phyloP scores from a whole-genome alignment of 352 stramenopile genomes.

The Globisporangium mamillatum region DNA sequence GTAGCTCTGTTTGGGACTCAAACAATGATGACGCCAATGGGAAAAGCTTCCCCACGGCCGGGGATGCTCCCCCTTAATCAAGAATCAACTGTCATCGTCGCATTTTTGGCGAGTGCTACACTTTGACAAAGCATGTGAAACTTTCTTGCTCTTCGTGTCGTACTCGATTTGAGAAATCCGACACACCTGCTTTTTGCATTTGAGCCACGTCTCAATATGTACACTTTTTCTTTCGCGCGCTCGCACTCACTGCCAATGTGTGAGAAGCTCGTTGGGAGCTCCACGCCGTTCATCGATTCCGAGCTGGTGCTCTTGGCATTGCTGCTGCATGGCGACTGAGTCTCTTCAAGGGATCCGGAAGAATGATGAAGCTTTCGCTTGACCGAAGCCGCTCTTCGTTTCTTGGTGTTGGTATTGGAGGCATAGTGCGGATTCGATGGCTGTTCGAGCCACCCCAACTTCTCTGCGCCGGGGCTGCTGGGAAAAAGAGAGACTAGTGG shows the following conservation, averaged over 20 bases:
- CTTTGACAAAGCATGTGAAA: not conserved
- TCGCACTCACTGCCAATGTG: not conserved
- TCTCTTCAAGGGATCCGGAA: too few species aligned
- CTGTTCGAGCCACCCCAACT: too few species aligned
- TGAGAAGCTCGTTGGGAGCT: too few species aligned
- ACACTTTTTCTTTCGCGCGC: not conserved
- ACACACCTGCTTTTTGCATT: not conserved
- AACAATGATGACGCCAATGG: not conserved
- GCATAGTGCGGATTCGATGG: too few species aligned
- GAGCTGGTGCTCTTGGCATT: too few species aligned
- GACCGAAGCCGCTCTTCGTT: too few species aligned
- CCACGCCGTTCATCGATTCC: too few species aligned
- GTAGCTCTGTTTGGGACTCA: not conserved
- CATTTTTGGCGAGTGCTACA: not conserved
- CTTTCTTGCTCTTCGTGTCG: not conserved
- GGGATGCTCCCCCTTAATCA: not conserved
- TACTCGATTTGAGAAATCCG: not conserved
- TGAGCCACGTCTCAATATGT: not conserved
- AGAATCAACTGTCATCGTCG: not conserved
- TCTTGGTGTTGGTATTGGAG: too few species aligned
- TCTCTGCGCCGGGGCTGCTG: too few species aligned
- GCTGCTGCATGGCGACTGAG: too few species aligned
- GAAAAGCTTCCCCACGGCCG: not conserved
- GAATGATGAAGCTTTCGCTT: too few species aligned
- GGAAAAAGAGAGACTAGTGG: too few species aligned